Evolutionary conservation across 2,329 filamentous ascomycete genomes (phyloP), one percentile per base, ranked within the genome.

Genomic region (Exophiala xenobiotica): DNA sequence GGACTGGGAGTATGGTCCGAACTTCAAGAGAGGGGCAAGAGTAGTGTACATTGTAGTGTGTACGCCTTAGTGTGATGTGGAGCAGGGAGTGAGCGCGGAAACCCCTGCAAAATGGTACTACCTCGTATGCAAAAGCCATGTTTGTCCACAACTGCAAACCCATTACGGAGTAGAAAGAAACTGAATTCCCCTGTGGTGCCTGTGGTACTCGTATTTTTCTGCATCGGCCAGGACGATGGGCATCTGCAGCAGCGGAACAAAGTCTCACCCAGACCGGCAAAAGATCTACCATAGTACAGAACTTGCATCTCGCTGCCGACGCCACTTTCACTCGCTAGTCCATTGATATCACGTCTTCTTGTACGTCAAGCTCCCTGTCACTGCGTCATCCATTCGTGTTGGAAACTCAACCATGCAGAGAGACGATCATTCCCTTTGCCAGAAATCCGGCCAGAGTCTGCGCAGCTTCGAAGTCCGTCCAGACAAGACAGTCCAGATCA

Each of bases 151-250:
- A n/a, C n/a, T n/a, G n/a, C n/a, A n/a, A n/a, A n/a, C n/a, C n/a
- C n/a, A n/a, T n/a, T n/a, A n/a, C n/a, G n/a, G n/a, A n/a, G n/a
- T n/a, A n/a, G n/a, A n/a, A n/a, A n/a, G n/a, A n/a, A n/a, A n/a
- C n/a, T n/a, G n/a, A n/a, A n/a, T n/a, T n/a, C n/a, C n/a, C n/a
- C n/a, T n/a, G n/a, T n/a, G n/a, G n/a, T n/a, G n/a, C n/a, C n/a
- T n/a, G n/a, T n/a, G n/a, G n/a, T n/a, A n/a, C n/a, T n/a, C n/a
- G n/a, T n/a, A n/a, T n/a, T n/a, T n/a, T n/a, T n/a, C n/a, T 49
- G 49, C 41, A 53, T 47, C 49, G 42, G 45, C 40, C 43, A 51
- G 35, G 37, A 51, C 31, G 48, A 49, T 37, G 43, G 41, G 37
- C 23, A 45, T 35, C 27, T n/a, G 24, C 9, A 23, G 24, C 11